Evolutionary conservation across 2,329 filamentous ascomycete species (phyloP), one percentile per base, ranked within the genome.

Genomic region (Beauveria caledonica): DNA sequence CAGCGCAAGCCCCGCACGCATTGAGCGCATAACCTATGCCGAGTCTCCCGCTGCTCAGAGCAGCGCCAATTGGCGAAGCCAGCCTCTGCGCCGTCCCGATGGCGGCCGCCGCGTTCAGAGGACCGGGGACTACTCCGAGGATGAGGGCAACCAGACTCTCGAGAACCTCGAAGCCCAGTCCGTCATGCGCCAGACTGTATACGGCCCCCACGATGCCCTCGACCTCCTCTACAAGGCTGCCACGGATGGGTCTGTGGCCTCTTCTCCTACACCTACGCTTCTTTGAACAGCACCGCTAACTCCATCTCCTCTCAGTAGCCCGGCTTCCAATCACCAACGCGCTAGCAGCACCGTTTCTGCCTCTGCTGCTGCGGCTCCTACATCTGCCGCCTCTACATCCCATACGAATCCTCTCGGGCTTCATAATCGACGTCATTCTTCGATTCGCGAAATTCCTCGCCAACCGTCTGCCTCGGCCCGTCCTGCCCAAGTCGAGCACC

Each of bases 181-280:
- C 9, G 83, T 87, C 61, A 86, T 87, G 84, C 76, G 84, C 36
- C 79, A 77, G 60, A 89, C 90, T 66, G 86, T 97, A 49, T 96
- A 92, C 72, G 92, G 92, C 40, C 92, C 90, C 3, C 92, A 96
- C 69, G 93, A 97, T 76, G 93, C 93, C 25, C 80, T 97, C 52
- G 92, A 96, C 72, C 79, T 97, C 61, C 81, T 97, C 17, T 95
- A 95, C 70, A 92, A 96, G 75, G 93, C 92, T 21, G 92, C 85
- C 33, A 87, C 84, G 45, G 82, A 86, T 70, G 84, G 79, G 79
- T 79, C 70, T 68, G 76, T 73, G 63, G 59, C 64, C 40, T 58
- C 57, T 64, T 64, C 58, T 61, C 62, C 44, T 56, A 65, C 60
- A 55, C 33, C 21, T n/a, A 27, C 6, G 2, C 44, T 19, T 63